Base-by-base conservation (phyloP, 2,329 filamentous ascomycete species). In the Cladosporium sp. region DNA sequence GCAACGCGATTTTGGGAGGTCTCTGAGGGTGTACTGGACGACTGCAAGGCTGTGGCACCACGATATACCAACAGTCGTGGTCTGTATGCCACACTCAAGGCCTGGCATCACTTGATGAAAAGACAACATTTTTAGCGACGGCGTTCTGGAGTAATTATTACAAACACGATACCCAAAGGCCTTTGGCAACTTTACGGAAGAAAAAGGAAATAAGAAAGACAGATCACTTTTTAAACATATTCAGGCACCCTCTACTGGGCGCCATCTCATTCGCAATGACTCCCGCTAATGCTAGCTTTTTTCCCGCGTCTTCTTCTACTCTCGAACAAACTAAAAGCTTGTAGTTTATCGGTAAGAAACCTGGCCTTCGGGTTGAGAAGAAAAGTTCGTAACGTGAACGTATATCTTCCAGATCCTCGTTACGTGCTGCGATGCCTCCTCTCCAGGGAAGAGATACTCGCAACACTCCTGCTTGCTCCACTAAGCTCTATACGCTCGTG, bases 111-210 rank as follows among this genome's bases (percentile, higher is more conserved):
- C 26, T 30, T n/a, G 15, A 12, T 21, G 49, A 15, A 12, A 52
- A 30, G n/a, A 52, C 24, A 28, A 52, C 21, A 8, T 47, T 21
- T 38, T 67, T 65, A 70, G 67, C 67, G 68, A 69, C 34, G 68
- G 68, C 68, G 68, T 67, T 69, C n/a, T 59, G 32, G 63, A 36
- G 15, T 32, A 12, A 47, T 34, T n/a, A 54, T 47, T 41, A 55
- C 15, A 64, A 44, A 32, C 28, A 54, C 24, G 54, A 65, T 65
- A 65, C 63, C 63, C 63, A 24, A 21, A 34, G n/a, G 52, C 11
- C 15, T 34, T 55, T 14, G 34, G 34, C 24, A 55, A 59, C 2
- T 32, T 26, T 32, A 30, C 11, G n/a, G 36, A 49, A 36, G 28
- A 15, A 2, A 32, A 34, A n/a, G 30, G 47, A 26, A 54, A 11